Conservation (phyloP, 2,329 filamentous ascomycete species). For the Verticillium zaregamsianum region DNA sequence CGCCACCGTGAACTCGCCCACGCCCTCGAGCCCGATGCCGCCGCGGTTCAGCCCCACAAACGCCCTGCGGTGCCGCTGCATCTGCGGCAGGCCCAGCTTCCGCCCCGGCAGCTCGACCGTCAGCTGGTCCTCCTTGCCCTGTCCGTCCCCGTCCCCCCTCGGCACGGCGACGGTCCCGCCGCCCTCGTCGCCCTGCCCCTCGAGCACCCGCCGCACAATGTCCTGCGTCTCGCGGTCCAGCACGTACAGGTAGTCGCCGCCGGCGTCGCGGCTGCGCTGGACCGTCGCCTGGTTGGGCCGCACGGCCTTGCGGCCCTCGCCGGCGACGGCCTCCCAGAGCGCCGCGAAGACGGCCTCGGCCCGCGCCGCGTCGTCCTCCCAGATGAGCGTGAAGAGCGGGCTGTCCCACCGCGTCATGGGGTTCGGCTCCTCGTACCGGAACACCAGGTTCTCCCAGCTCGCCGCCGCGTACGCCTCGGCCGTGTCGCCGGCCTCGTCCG, state of each 20-base stretch:
- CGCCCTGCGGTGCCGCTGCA: conserved; percentile 73
- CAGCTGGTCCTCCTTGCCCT: conserved; percentile 31
- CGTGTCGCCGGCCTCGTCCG: conserved; percentile 17
- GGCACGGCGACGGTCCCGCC: conserved; percentile 54
- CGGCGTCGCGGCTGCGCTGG: conserved; percentile 54
- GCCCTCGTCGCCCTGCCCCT: conserved; percentile 62
- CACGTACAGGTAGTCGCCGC: conserved; percentile 73
- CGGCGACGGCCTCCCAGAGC: conserved; percentile 73
- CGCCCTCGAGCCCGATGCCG: conserved; percentile 56
- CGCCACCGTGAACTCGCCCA: conserved; percentile 48
- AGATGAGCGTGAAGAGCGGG: conserved; percentile 74
- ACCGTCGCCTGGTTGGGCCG: conserved; percentile 74
- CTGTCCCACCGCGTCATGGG: conserved; percentile 82
- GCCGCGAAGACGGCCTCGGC: conserved; percentile 51
- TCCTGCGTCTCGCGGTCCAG: conserved; percentile 76
- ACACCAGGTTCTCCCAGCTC: conserved; percentile 76
- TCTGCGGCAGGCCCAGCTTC: conserved; percentile 65
- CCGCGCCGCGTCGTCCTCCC: conserved; percentile 67
- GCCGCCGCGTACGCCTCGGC: conserved; percentile 45
- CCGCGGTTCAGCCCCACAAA: conserved; percentile 73
- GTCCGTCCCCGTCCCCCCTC: conserved; percentile 15
- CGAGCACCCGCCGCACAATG: conserved; percentile 65
- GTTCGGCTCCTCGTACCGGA: conserved; percentile 82
- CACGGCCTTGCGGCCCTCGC: conserved; percentile 58
- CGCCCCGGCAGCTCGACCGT: conserved; percentile 62